Base-by-base conservation (phyloP, 2,329 filamentous ascomycete species). In the Cyclaneusma minus region DNA sequence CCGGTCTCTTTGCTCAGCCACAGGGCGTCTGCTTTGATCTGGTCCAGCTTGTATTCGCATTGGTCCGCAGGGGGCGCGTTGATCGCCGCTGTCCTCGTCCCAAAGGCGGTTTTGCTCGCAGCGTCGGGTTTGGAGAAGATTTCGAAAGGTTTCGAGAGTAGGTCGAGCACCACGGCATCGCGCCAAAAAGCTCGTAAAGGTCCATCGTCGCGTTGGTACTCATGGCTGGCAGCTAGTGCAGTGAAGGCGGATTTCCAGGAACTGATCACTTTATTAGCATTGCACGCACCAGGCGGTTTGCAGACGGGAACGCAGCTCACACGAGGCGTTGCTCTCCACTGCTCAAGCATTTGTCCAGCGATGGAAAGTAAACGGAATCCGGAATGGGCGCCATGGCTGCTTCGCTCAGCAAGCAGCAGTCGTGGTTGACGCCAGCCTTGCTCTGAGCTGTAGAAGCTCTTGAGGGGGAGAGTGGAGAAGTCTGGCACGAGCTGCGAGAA, bases 1-100 rank as follows among this genome's bases (percentile, higher is more conserved):
- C 68, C 63, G 26, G 74, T 70, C 43, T 76, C 70, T 41, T 77
- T 70, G 51, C 82, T 85, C 35, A 98, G 58, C 84, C 85, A 95
- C 38, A 78, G 49, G 17, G 83, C 68, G 56, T 95, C 85, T 24
- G 70, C 68, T 54, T 92, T 93, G 48, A 95, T 70, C 43, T 77
- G 59, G 20, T 78, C 71, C 38, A 93, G 60, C 43, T 85, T 70
- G 46, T 77, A 81, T 30, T 68, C 67, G 21, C 68, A 64, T 40
- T 68, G 69, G 8, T 68, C 58, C 4, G 68, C 68, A 11, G 78
- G 71, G 2, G 81, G 70, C 25, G 84, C 69, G 47, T 92, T 78
- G 34, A 94, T 91, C 4, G 84, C 79, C 13, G 84, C 79, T 1
- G 81, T 92, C 51, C 76, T 84, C 12, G 79, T 79, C 33, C 91